Percentiles rank a stretch among this genome's conserved stretches.
Evolutionary conservation across 192 early-diverging fungal species (phyloP).

Genomic region (Mortierella hygrophila): DNA sequence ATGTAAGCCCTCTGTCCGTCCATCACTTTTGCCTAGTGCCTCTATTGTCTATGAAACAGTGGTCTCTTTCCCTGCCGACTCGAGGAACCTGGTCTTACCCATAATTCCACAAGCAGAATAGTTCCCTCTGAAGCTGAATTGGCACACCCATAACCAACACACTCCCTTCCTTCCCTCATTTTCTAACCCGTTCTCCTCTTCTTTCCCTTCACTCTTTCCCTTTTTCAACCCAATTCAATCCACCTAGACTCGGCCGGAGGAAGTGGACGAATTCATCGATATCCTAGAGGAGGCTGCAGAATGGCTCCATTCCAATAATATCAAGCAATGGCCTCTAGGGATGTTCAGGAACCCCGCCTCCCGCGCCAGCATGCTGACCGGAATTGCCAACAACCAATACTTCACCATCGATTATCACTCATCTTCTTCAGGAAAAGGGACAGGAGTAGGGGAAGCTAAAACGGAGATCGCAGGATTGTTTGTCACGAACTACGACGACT

Average conservation of each 20-base stretch:
- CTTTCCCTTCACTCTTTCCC: not conserved
- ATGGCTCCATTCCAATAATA: constrained; percentile 17
- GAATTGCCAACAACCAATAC: constrained; percentile 16
- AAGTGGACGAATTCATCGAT: constrained; percentile 21
- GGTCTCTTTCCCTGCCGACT: not conserved
- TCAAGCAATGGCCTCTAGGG: constrained; percentile 42
- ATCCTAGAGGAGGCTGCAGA: constrained; percentile 28
- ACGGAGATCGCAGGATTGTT: constrained; percentile 31
- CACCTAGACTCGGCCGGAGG: constrained; percentile 14
- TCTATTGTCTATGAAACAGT: not conserved
- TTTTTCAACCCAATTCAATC: not conserved
- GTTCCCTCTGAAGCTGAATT: too few relatives aligned
- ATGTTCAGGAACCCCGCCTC: constrained; percentile 10
- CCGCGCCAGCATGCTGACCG: constrained; percentile 4
- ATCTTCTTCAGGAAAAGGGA: not conserved
- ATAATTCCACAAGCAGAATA: too few relatives aligned
- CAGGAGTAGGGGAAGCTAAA: not conserved
- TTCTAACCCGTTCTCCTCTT: not conserved
- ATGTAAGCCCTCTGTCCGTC: not conserved
- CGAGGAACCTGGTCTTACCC: too few relatives aligned
- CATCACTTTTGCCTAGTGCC: not conserved
- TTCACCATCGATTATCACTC: constrained; percentile 28
- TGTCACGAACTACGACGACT: constrained; percentile 26
- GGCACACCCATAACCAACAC: too few relatives aligned
- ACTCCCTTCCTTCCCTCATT: not conserved